These are phyloP conservation scores for Aspergillus pseudoterreus DNA, from an alignment of 2,329 filamentous ascomycete genomes.

Conservation along the genomic window DNA sequence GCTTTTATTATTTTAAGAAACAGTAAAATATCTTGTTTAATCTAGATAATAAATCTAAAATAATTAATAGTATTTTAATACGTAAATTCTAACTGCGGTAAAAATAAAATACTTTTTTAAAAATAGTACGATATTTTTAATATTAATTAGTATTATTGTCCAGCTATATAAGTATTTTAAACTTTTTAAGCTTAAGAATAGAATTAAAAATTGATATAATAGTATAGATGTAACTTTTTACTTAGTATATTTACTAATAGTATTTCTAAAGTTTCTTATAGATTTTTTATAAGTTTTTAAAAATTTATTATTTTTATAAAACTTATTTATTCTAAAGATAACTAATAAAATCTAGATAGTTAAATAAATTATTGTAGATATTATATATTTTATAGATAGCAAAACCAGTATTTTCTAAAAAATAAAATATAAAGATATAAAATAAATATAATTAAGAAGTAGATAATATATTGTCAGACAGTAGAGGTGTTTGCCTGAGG, in stretches of 20 bases:
- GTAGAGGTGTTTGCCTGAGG: no score
- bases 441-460: slow-evolving; percentile 1
- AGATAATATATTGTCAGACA: no score
- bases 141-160: slow-evolving; percentile 2
- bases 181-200: background rate
- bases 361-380: slow-evolving; percentile 4
- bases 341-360: slow-evolving; percentile 2
- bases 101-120: slow-evolving; percentile 1
- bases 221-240: background rate
- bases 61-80: background rate
- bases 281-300: background rate
- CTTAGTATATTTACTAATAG: background rate
- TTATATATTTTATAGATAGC: background rate
- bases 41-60: background rate
- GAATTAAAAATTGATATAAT: background rate
- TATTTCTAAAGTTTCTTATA: background rate
- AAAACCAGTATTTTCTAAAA: background rate
- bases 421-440: background rate
- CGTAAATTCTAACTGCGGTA: background rate
- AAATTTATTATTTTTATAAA: background rate
- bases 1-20: background rate
- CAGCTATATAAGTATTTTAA: background rate
- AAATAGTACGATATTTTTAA: slow-evolving; percentile 1
- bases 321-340: background rate
- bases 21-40: background rate